Conservation (phyloP, 805 yeast genomes). For the Lachancea cidri region DNA sequence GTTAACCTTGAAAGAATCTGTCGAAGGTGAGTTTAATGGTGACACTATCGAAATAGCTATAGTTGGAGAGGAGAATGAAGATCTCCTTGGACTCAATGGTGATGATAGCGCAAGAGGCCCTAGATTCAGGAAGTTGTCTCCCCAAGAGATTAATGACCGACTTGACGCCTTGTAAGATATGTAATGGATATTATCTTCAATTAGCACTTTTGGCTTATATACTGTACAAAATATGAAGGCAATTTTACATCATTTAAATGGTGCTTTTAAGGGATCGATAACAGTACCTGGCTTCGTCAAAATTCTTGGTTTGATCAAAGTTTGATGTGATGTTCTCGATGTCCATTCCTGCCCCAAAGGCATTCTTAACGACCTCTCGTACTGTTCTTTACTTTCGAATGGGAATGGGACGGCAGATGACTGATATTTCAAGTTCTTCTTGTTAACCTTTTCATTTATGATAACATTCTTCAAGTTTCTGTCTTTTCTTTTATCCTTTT, state of each 20-base stretch:
- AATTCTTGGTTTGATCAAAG: slow-evolving; percentile 82
- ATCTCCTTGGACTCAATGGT: slow-evolving; percentile 80
- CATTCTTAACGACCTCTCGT: slow-evolving; percentile 88
- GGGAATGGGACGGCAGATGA: slow-evolving; percentile 93
- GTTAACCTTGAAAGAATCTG: slow-evolving; percentile 88
- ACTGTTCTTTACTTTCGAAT: slow-evolving; percentile 87
- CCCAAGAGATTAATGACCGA: slow-evolving; percentile 94
- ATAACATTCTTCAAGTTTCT: slow-evolving; percentile 74
- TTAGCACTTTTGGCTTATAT: neutral
- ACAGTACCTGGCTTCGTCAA: slow-evolving; percentile 82
- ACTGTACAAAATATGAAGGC: neutral
- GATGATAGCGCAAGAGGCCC: slow-evolving; percentile 78
- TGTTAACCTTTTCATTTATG: slow-evolving; percentile 80
- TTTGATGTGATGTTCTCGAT: slow-evolving; percentile 79
- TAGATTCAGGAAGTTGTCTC: slow-evolving; percentile 72
- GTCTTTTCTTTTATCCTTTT: slow-evolving; percentile 70
- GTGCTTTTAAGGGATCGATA: slow-evolving; percentile 86
- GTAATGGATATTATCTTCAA: neutral
- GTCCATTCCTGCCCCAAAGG: slow-evolving; percentile 99
- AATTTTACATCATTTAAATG: slow-evolving; percentile 46
- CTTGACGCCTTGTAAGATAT: slow-evolving; percentile 71
- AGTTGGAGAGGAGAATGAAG: slow-evolving; percentile 77
- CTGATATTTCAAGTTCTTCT: slow-evolving; percentile 79
- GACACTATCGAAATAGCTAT: slow-evolving; percentile 91
- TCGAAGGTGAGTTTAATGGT: slow-evolving; percentile 97